Evolutionary conservation across 164 flowering plant genomes (phyloP).

Genomic region (Buxus sempervirens): DNA sequence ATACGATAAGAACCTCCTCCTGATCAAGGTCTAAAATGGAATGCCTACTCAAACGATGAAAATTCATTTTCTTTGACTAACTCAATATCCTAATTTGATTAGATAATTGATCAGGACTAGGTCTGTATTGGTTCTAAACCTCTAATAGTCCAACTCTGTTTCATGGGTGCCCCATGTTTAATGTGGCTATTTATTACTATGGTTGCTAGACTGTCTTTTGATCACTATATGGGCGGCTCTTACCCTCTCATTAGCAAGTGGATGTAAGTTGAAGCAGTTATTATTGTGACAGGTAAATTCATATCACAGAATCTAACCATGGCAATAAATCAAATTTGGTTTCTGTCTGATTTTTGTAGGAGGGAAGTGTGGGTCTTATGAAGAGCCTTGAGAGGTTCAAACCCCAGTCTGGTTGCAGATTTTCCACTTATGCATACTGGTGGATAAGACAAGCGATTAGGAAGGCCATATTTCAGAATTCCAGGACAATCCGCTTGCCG

Average conservation of each 20-base stretch:
- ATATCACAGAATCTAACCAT: not conserved
- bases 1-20: no score
- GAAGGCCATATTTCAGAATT: conserved; percentile 66
- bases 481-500: conserved; percentile 82
- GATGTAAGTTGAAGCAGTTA: not conserved
- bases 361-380: conserved; percentile 89
- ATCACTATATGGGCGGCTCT: not conserved
- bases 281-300: no score
- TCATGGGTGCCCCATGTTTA: not conserved
- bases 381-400: conserved; percentile 85
- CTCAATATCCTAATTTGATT: no score
- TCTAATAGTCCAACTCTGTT: not conserved
- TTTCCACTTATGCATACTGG: conserved; percentile 89
- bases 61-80: no score
- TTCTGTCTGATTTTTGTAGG: conserved; percentile 40
- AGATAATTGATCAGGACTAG: no score
- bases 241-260: not conserved
- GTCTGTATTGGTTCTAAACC: not conserved
- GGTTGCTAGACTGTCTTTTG: not conserved
- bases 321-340: not conserved
- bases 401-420: conserved; percentile 81
- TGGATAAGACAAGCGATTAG: conserved; percentile 83
- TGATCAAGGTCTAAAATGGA: no score
- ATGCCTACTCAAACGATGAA: no score
- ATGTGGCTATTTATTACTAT: not conserved